These are phyloP conservation scores for Inosperma sp. DNA, from an alignment of 768 basidiomycete species.

Conservation along the genomic window DNA sequence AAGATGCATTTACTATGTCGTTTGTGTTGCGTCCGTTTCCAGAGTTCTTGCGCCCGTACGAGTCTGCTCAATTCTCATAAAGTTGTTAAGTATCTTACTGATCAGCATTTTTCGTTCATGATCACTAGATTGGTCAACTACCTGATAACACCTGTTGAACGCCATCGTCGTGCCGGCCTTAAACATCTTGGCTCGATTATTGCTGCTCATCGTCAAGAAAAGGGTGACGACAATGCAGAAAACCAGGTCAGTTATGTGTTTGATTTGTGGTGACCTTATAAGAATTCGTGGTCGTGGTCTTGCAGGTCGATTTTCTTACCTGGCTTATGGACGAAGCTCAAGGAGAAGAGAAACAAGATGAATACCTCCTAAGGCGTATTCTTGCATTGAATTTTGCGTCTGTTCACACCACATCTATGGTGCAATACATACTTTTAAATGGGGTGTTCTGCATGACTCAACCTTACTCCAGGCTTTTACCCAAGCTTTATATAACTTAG, in stretches of 20 bases:
- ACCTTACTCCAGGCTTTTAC: not conserved
- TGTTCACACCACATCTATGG: too few relatives aligned
- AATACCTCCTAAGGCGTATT: not conserved
- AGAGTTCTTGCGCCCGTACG: too few relatives aligned
- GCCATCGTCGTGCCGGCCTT: not conserved
- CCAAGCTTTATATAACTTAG: not conserved
- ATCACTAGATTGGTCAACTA: not conserved
- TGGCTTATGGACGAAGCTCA: not conserved
- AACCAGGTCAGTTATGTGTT: too few relatives aligned
- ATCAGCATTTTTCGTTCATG: too few relatives aligned
- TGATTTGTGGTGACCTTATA: too few relatives aligned
- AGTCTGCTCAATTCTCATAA: too few relatives aligned
- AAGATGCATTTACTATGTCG: not conserved
- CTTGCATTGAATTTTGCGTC: not conserved
- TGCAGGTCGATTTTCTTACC: not conserved
- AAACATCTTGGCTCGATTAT: not conserved
- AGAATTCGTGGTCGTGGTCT: not conserved
- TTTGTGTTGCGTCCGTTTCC: too few relatives aligned
- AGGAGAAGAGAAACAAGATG: too few relatives aligned
- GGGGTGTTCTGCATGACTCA: not conserved
- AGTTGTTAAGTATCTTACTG: too few relatives aligned
- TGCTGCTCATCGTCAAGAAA: too few relatives aligned
- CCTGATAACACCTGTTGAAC: not conserved
- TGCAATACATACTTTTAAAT: too few relatives aligned
- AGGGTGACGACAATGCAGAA: too few relatives aligned